Conservation (phyloP, 2,329 filamentous ascomycete genomes). For the Nothopassalora personata region DNA sequence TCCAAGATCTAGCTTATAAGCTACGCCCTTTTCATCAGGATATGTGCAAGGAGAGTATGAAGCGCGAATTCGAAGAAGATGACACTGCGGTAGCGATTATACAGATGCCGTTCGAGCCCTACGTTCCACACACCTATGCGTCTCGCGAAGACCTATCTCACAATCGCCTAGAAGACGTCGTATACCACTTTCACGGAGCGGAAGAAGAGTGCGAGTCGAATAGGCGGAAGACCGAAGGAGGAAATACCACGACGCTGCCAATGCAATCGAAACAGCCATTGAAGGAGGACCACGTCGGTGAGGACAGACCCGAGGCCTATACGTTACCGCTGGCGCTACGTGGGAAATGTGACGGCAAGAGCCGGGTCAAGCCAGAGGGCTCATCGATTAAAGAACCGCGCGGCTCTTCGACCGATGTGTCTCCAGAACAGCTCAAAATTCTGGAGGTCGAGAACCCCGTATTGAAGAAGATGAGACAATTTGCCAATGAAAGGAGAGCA, state of each 20-base stretch:
- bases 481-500: background rate
- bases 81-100: conserved; percentile 33
- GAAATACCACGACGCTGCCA: background rate
- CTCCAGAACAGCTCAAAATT: background rate
- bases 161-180: conserved; percentile 7
- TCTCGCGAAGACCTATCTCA: conserved; percentile 18
- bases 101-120: conserved; percentile 26
- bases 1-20: conserved; percentile 35
- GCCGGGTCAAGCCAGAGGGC: background rate
- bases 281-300: background rate
- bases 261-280: background rate
- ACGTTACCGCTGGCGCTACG: background rate
- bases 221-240: conserved; percentile 1
- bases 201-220: conserved; percentile 4
- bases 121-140: conserved; percentile 21
- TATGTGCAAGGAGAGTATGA: conserved; percentile 36
- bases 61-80: conserved; percentile 37
- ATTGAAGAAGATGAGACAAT: background rate
- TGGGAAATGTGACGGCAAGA: background rate
- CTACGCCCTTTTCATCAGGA: conserved; percentile 38
- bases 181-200: conserved; percentile 16
- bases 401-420: background rate
- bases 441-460: background rate
- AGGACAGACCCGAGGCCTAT: background rate
- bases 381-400: background rate